Conservation (phyloP, 331 rosid species). For the Pyracantha coccinea region DNA sequence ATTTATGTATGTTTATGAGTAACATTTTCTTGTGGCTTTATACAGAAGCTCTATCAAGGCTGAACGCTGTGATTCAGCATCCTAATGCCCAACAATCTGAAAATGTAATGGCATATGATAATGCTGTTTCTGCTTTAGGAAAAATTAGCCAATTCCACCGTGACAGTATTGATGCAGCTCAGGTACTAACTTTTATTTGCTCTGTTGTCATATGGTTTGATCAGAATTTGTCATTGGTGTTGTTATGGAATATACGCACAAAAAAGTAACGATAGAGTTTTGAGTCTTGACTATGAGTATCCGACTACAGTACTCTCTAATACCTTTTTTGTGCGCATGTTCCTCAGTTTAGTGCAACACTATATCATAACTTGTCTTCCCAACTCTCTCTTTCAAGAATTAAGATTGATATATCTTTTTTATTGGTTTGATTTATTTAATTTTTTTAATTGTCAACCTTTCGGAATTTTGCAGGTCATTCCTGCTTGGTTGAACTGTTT, state of each 20-base stretch:
- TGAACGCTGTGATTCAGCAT: slow-evolving; percentile 54
- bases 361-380: neutral
- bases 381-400: neutral
- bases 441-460: too few relatives aligned
- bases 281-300: slow-evolving; percentile 7
- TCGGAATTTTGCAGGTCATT: neutral
- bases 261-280: too few relatives aligned
- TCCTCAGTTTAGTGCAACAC: neutral
- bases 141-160: slow-evolving; percentile 71
- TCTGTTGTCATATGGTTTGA: neutral
- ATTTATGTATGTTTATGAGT: neutral
- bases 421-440: too few relatives aligned
- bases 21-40: neutral
- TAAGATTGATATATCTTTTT: too few relatives aligned
- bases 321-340: neutral
- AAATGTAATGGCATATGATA: slow-evolving; percentile 64
- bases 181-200: slow-evolving; percentile 31
- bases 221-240: neutral
- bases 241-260: neutral
- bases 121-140: slow-evolving; percentile 73
- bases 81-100: slow-evolving; percentile 46
- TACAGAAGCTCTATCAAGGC: slow-evolving; percentile 63
- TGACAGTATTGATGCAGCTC: slow-evolving; percentile 54
- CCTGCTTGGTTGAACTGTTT: slow-evolving; percentile 17
- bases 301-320: neutral